phyloP scores from a whole-genome alignment of 768 basidiomycete species.

The Nidularia sp. region DNA sequence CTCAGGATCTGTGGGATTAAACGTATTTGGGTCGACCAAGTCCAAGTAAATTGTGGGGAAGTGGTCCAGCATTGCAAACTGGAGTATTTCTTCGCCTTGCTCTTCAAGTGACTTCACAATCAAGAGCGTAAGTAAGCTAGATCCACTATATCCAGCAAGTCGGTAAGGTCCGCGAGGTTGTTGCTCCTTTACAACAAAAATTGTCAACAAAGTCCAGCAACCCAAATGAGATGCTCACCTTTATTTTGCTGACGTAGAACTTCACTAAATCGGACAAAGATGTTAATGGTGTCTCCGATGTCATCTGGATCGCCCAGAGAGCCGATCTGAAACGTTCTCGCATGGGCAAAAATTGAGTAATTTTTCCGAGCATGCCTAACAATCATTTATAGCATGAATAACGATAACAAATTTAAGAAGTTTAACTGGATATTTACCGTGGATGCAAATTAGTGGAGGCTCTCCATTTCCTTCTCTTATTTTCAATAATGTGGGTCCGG shows the following conservation, averaged over 20 bases:
- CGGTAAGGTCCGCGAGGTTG: constrained; percentile 10
- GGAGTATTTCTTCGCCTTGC: constrained; percentile 8
- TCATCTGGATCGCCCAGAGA: constrained; percentile 10
- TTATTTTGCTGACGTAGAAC: constrained; percentile 4
- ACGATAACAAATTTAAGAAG: not conserved
- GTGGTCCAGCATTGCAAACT: constrained; percentile 9
- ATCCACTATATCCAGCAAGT: constrained; percentile 5
- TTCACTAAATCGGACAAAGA: constrained; percentile 1
- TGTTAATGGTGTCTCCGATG: constrained; percentile 6
- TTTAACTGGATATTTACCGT: not conserved
- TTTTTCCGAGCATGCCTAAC: not conserved
- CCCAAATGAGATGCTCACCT: not conserved
- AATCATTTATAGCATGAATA: not conserved
- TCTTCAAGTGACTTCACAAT: constrained; percentile 5
- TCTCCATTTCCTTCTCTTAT: constrained; percentile 1
- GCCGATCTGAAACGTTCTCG: constrained; percentile 4
- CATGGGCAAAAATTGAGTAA: not conserved
- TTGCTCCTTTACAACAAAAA: constrained; percentile 1
- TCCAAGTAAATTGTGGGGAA: constrained; percentile 2
- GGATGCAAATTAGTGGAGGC: constrained; percentile 1
- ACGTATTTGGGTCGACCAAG: not conserved
- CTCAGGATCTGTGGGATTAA: not conserved
- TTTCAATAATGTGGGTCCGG: not conserved
- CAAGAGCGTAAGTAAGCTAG: constrained; percentile 3
- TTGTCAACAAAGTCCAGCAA: not conserved